Conservation (phyloP, 352 stramenopile genomes). For the Pythium angustatum region DNA sequence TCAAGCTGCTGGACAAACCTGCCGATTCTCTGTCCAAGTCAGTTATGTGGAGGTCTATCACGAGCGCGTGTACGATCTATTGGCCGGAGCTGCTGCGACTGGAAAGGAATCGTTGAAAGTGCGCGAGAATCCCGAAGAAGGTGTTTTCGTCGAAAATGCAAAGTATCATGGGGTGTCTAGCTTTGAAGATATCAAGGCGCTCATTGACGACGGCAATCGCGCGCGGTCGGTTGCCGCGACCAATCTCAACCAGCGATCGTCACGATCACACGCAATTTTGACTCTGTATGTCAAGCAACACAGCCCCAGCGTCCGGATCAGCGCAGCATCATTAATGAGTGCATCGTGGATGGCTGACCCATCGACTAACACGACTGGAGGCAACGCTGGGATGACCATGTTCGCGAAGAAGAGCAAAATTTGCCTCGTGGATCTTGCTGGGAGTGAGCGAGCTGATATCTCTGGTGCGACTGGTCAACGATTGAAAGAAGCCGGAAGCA, state of each 20-base stretch:
- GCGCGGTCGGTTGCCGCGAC: conserved; percentile 53
- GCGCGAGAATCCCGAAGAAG: conserved; percentile 69
- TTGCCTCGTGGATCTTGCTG: conserved; percentile 72
- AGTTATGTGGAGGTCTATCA: conserved; percentile 87
- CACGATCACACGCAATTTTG: conserved; percentile 66
- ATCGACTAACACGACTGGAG: neutral
- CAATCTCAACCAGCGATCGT: conserved; percentile 48
- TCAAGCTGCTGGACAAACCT: conserved; percentile 19
- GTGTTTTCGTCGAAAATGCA: conserved; percentile 65
- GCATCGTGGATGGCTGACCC: conserved; percentile 23
- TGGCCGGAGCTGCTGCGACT: conserved; percentile 23
- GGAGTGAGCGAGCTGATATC: conserved; percentile 62
- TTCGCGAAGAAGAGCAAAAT: conserved; percentile 62
- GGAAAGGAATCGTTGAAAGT: conserved; percentile 65
- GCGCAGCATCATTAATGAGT: conserved; percentile 14
- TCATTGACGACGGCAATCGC: conserved; percentile 67
- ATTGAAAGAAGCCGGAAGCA: conserved; percentile 71
- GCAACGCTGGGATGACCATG: neutral
- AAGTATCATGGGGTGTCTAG: conserved; percentile 46
- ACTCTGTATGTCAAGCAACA: conserved; percentile 57
- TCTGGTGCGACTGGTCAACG: conserved; percentile 44
- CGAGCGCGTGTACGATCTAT: conserved; percentile 71
- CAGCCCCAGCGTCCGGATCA: conserved; percentile 12
- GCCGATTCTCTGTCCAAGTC: conserved; percentile 44
- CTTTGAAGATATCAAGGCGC: conserved; percentile 50